A percentile compares a stretch with the other conserved stretches of the same genome.
Evolutionary conservation across 129 eudicot species (phyloP).

Genomic region (Gnaphalium uliginosum): DNA sequence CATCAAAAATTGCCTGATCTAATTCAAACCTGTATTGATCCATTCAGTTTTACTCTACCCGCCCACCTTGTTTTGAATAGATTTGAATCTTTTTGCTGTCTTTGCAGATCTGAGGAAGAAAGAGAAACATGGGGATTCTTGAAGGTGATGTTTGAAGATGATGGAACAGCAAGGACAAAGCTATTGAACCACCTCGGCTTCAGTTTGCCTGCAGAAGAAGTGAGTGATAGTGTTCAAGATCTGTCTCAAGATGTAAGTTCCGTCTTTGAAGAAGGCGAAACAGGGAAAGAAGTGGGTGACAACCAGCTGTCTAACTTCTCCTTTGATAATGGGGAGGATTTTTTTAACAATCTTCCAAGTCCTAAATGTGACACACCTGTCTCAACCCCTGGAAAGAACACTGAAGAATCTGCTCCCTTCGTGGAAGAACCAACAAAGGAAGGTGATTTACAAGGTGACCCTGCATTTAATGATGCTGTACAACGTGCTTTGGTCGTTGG

Average conservation of each 20-base stretch:
- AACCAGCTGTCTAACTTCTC: conserved; percentile 23
- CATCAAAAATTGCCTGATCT: neutral
- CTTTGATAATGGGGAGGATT: conserved; percentile 79
- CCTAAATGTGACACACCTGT: conserved; percentile 87
- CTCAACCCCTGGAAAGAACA: conserved; percentile 42
- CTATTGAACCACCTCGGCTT: conserved; percentile 85
- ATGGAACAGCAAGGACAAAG: conserved; percentile 84
- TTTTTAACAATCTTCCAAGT: conserved; percentile 92
- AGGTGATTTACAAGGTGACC: conserved; percentile 56
- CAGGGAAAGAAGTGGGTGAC: conserved; percentile 35
- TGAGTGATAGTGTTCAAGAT: conserved; percentile 39
- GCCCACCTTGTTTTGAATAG: conserved; percentile 5
- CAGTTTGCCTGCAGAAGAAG: conserved; percentile 61
- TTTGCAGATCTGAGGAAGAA: conserved; percentile 70
- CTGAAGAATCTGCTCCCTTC: conserved; percentile 30
- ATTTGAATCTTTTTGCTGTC: neutral
- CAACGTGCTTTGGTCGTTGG: conserved; percentile 96
- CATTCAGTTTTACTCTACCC: neutral
- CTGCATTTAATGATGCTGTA: conserved; percentile 77
- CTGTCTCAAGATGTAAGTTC: conserved; percentile 56
- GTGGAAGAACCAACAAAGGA: conserved; percentile 47
- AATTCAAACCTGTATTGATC: neutral
- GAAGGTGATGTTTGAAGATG: conserved; percentile 94
- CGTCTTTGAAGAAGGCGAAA: conserved; percentile 49
- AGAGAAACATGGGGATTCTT: conserved; percentile 89